Conservation (phyloP, 2,329 filamentous ascomycete species). For the Kalmusia sp. region DNA sequence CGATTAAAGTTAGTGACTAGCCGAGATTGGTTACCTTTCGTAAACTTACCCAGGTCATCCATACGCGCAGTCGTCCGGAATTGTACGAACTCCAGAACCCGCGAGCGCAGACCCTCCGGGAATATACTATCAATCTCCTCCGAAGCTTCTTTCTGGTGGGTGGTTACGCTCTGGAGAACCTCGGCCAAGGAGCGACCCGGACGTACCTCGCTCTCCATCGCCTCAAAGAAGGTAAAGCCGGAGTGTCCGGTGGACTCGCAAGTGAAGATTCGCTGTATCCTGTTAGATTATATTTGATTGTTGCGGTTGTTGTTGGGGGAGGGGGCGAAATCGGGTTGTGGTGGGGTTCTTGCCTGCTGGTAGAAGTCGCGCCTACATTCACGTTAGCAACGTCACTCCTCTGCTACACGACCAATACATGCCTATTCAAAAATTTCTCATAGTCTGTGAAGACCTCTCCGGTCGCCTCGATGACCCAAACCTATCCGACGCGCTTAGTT, state of each 20-base stretch:
- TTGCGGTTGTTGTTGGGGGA: neutral
- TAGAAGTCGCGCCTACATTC: slow-evolving; percentile 84
- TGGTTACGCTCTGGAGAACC: slow-evolving; percentile 38
- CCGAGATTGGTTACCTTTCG: neutral
- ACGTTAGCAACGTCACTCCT: slow-evolving; percentile 22
- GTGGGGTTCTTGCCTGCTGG: slow-evolving; percentile 70
- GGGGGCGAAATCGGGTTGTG: neutral
- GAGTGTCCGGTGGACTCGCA: slow-evolving; percentile 96
- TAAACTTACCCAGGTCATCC: slow-evolving; percentile 72
- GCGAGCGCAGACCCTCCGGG: slow-evolving; percentile 87
- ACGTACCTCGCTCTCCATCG: slow-evolving; percentile 86
- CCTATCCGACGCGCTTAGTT: slow-evolving; percentile 60
- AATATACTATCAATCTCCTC: slow-evolving; percentile 91
- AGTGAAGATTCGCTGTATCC: slow-evolving; percentile 78
- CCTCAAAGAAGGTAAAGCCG: slow-evolving; percentile 89
- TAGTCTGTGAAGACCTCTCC: slow-evolving; percentile 90
- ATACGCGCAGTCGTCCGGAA: slow-evolving; percentile 82
- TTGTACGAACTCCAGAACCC: slow-evolving; percentile 91
- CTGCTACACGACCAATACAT: slow-evolving; percentile 44
- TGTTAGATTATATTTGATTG: slow-evolving; percentile 30
- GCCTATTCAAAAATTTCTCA: slow-evolving; percentile 86
- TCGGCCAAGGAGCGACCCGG: slow-evolving; percentile 28
- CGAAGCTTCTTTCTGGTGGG: slow-evolving; percentile 66
- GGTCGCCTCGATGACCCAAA: slow-evolving; percentile 91
- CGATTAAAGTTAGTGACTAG: slow-evolving; percentile 45